Conservation (phyloP, 345 rosid species). For the Rhodamnia rubescens region DNA sequence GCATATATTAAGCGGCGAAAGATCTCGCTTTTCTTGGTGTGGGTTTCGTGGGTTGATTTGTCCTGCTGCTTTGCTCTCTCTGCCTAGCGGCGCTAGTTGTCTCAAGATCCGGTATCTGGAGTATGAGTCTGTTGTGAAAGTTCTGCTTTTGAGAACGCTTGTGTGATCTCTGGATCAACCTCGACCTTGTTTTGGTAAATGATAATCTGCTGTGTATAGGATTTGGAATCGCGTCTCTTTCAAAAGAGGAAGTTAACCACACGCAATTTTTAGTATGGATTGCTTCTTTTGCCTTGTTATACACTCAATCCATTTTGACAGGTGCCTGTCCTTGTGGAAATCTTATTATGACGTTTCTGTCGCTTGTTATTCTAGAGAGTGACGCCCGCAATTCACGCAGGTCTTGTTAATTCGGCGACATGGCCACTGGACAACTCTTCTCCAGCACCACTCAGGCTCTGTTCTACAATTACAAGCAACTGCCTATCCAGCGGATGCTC, state of each 20-base stretch:
- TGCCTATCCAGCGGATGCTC: constrained; percentile 97
- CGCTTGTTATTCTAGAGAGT: background rate
- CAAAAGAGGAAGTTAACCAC: background rate
- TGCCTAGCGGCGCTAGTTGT: background rate
- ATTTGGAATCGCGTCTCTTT: background rate
- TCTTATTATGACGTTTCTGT: background rate
- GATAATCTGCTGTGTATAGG: background rate
- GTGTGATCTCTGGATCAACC: background rate
- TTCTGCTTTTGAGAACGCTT: background rate
- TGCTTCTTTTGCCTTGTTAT: background rate
- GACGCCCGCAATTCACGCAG: background rate
- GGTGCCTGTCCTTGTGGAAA: background rate
- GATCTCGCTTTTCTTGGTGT: background rate
- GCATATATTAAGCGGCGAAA: background rate
- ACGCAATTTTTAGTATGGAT: background rate
- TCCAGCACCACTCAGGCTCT: constrained; percentile 80
- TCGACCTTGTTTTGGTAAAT: background rate
- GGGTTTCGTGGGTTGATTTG: background rate
- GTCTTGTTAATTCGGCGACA: constrained; percentile 20
- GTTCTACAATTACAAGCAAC: constrained; percentile 93
- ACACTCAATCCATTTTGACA: background rate
- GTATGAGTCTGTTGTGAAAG: background rate
- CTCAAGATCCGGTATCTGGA: background rate
- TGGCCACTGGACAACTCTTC: constrained; percentile 95
- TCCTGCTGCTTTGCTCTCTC: background rate